phyloP scores from a whole-genome alignment of 257 asterid species.

The Ilex asprella region DNA sequence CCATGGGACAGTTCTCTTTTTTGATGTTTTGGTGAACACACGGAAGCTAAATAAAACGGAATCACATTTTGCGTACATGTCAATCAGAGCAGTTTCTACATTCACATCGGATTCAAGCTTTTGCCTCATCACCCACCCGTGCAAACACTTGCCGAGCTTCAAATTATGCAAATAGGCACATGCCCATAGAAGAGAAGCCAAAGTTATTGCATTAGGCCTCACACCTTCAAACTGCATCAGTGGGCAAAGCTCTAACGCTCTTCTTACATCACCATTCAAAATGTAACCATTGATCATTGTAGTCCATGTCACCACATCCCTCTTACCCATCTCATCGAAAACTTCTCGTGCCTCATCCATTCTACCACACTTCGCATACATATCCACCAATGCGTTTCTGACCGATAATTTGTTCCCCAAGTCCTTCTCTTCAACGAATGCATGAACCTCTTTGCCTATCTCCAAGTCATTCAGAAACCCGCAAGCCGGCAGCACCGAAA shows the following conservation, averaged over 20 bases:
- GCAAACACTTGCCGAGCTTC: conserved; percentile 82
- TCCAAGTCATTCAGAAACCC: conserved; percentile 52
- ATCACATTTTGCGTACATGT: conserved; percentile 75
- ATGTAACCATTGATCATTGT: conserved; percentile 69
- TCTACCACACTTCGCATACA: conserved; percentile 73
- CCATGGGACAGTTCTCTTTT: conserved; percentile 77
- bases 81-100: conserved; percentile 72
- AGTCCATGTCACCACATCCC: conserved; percentile 87
- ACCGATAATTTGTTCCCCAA: conserved; percentile 48
- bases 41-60: conserved; percentile 37
- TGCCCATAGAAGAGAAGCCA: conserved; percentile 69
- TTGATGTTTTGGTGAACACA: conserved; percentile 57
- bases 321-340: conserved; percentile 53
- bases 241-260: conserved; percentile 51
- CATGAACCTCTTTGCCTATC: conserved; percentile 58
- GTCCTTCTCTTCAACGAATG: conserved; percentile 35
- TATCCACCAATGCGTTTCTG: conserved; percentile 69
- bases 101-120: conserved; percentile 56
- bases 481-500: conserved; percentile 83
- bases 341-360: conserved; percentile 55
- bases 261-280: conserved; percentile 27
- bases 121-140: conserved; percentile 80
- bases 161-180: conserved; percentile 43
- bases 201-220: conserved; percentile 73
- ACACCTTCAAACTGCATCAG: conserved; percentile 75